Conservation (phyloP, 441 rosid species). For the Populus trichocarpa region DNA sequence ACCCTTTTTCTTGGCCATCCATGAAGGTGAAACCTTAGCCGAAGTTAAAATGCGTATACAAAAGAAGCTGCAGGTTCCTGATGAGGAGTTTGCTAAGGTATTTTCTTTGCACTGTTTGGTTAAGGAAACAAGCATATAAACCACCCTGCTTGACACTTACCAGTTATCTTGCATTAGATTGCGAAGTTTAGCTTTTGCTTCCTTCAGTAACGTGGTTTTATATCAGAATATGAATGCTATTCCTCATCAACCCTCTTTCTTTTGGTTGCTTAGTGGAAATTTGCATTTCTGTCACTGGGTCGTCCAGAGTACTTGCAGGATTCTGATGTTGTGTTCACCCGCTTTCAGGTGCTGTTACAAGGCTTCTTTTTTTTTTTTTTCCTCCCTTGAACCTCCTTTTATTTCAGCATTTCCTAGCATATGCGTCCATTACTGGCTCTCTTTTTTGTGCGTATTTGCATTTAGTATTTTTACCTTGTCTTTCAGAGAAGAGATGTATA, state of each 20-base stretch:
- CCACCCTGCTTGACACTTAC: neutral
- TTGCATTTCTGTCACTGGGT: constrained; percentile 80
- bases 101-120: neutral
- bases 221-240: neutral
- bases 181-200: neutral
- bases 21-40: constrained; percentile 82
- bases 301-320: constrained; percentile 88
- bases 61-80: constrained; percentile 82
- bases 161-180: neutral
- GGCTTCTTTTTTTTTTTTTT: neutral
- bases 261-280: constrained; percentile 67
- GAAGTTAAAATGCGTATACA: constrained; percentile 77
- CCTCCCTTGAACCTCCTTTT: neutral
- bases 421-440: neutral
- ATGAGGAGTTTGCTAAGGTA: constrained; percentile 93
- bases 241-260: neutral
- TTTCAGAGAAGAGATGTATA: constrained; percentile 82
- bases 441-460: too few relatives aligned
- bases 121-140: neutral
- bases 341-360: constrained; percentile 64
- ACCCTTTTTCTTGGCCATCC: constrained; percentile 94
- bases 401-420: neutral
- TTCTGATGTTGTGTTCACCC: constrained; percentile 60
- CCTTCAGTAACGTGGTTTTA: neutral
- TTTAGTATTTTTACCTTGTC: neutral